Base-by-base conservation (phyloP, 202 grass and related monocot genomes). In the Elaeis oleifera region DNA sequence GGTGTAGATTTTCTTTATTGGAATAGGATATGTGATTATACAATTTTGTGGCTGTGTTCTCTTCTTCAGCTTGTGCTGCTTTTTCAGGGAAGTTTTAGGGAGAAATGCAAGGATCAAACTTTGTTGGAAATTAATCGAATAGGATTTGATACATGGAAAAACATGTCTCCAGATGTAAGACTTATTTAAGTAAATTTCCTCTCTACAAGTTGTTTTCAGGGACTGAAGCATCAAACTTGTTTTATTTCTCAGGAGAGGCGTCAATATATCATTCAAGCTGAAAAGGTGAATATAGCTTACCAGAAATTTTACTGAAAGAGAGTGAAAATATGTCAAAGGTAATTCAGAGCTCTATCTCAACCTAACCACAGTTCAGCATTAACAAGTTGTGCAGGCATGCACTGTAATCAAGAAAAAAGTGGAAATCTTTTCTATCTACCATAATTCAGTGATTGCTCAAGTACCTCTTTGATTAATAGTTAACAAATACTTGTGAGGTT, bases 141-240 rank as follows among this genome's bases (percentile, higher is more conserved):
- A 57, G 65, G 74, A 20, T 77, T 77, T 51, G 56, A 70, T 22
- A 25, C 26, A 49, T 70, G 74, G 74, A 77, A 69, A 58, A 77
- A 56, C 26, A 63, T 77, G 74, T 56, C 65, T 28, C 24, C 23
- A 36, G 25, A 77, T 27, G 74, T 77, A 25, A 70, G 36, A 44
- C 36, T 36, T 44, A 53, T 62, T 63, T 36, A 56, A 9, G 5
- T 69, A 55, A 21, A 26, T 20, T 18, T 49, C 18, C 3, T 14
- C 39, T 31, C 60, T 24, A 29, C 22, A 16, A 44, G 25, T 13
- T 69, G 18, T 28, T 49, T 26, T 57, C 16, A 28, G 4, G 54
- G 50, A 32, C 22, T 75, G 8, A 44, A 44, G 8, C 0, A 44
- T 44, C 25, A n/a, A 36, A 53, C 4, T 68, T 20, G 56, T 63